These are phyloP conservation scores for Mangifera indica DNA, from an alignment of 345 rosid genomes.

Conservation along the genomic window DNA sequence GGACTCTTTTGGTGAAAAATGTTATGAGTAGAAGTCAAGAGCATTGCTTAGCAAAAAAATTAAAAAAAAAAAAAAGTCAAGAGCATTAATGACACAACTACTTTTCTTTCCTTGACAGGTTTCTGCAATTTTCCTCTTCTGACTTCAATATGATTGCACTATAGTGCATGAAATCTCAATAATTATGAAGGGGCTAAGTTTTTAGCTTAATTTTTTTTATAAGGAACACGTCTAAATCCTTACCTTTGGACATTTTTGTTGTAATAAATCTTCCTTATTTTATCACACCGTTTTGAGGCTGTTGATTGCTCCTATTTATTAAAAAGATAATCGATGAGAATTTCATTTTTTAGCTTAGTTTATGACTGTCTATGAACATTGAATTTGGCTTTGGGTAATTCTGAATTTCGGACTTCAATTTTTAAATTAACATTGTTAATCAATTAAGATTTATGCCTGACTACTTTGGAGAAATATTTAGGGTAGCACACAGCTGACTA, in stretches of 20 bases:
- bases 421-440: not conserved
- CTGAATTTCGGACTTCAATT: not conserved
- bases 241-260: not conserved
- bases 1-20: not conserved
- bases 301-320: not conserved
- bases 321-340: not conserved
- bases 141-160: not conserved
- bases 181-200: not conserved
- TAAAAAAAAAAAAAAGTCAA: too few relatives aligned
- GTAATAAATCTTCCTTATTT: not conserved
- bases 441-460: not conserved
- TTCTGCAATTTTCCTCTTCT: not conserved
- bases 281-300: not conserved
- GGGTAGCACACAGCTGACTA: not conserved
- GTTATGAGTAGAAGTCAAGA: not conserved
- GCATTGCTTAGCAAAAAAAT: too few relatives aligned
- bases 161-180: not conserved
- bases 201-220: too few relatives aligned
- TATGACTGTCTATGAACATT: not conserved
- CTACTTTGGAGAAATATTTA: not conserved
- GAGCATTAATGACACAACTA: constrained; percentile 18
- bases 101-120: not conserved
- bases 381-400: not conserved
- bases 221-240: not conserved
- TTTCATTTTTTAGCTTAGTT: not conserved